phyloP scores from a whole-genome alignment of 768 basidiomycete genomes.

The Naganishia vaughanmartiniae region DNA sequence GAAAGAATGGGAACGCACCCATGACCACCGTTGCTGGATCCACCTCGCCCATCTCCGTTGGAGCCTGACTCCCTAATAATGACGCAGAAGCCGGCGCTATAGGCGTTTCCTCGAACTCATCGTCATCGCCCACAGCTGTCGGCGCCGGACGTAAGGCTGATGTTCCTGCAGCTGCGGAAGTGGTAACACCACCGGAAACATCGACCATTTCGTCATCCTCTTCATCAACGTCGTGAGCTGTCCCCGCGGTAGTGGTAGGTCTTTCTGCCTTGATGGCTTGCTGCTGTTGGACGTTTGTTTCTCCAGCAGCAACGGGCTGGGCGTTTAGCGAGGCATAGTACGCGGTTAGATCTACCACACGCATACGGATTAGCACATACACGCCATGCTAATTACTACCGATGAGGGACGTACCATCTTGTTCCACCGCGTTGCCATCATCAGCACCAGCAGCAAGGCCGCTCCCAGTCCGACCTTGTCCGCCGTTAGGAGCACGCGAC shows the following conservation, averaged over 20 bases:
- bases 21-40: constrained; percentile 15
- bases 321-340: constrained; percentile 10
- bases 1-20: neutral
- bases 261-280: neutral
- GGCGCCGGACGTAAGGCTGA: neutral
- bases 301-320: neutral
- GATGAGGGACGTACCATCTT: constrained; percentile 2
- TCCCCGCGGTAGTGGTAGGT: neutral
- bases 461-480: neutral
- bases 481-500: neutral
- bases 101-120: constrained; percentile 15
- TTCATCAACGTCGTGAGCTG: neutral
- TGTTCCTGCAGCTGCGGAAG: neutral
- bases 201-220: constrained; percentile 17
- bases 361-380: neutral
- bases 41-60: neutral
- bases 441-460: neutral
- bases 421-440: neutral
- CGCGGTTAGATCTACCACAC: constrained; percentile 4
- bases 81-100: neutral
- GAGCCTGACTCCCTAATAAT: neutral
- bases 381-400: neutral
- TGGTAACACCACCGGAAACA: constrained; percentile 1
- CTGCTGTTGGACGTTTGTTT: neutral
- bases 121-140: neutral